Evolutionary conservation across 768 basidiomycete genomes (phyloP), one percentile per base, ranked within the genome.

Genomic region (Suillus bovinus): DNA sequence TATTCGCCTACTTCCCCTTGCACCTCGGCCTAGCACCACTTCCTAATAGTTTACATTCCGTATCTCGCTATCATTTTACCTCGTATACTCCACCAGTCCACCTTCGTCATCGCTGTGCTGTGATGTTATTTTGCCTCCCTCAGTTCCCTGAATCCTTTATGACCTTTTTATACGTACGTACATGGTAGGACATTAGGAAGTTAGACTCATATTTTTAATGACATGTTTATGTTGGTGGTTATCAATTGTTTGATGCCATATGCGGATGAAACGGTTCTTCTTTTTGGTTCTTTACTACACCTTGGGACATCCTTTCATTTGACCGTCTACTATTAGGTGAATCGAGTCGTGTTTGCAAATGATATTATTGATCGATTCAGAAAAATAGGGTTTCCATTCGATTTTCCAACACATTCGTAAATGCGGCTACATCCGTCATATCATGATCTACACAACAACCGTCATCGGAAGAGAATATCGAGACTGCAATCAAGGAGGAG

Each of bases 131-230:
- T 38, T 60, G 59, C 34, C 57, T 38, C 36, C 2, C 34, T 34
- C 50, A 24, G 27, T 60, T 60, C 14, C 34, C 14, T 22, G 31
- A 59, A 33, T 36, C 59, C 34, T 52, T 60, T 60, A 60, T 60
- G 59, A 60, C 59, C 36, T 60, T 53, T 60, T 60, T 60, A 60
- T 60, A 58, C 58, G 54, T 55, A 55, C 34, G 54, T 38, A 38
- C 53, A 27, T 34, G 53, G 59, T 60, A 60, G 59, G 59, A 52
- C 50, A 16, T 38, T 60, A 60, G 59, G 59, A 27, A 36, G 59
- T 60, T 60, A 52, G 22, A 60, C 33, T 53, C n/a, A 31, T 60
- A 60, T 60, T 14, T 60, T 60, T 60, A 60, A 60, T 60, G 59
- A 60, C 52, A 52, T 56, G 49, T 39, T 53, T 17, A 44, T 13